Evolutionary conservation across 495 filamentous ascomycete genomes (phyloP).

Genomic region (Neurospora sp.): DNA sequence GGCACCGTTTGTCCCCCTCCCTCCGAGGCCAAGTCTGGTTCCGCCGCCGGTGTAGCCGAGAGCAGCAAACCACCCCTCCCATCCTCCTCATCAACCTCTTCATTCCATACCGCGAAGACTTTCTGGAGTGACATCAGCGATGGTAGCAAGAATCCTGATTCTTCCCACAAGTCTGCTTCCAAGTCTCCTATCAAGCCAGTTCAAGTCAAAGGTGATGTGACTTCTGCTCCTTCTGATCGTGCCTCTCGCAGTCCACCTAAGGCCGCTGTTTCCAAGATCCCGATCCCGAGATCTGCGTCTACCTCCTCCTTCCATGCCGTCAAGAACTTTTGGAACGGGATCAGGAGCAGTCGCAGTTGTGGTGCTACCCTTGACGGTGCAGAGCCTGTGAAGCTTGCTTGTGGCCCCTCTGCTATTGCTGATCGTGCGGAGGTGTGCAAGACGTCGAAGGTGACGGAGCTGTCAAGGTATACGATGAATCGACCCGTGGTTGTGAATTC

Average conservation of each 20-base stretch:
- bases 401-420: background rate
- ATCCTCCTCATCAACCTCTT: background rate
- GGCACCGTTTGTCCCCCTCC: background rate
- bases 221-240: background rate
- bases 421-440: accelerated
- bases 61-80: background rate
- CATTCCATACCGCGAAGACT: background rate
- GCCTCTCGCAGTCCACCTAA: background rate
- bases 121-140: background rate
- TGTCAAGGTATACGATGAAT: background rate
- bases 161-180: background rate
- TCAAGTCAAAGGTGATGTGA: background rate
- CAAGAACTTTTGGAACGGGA: background rate
- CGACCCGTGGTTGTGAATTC: accelerated
- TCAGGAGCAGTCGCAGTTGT: background rate
- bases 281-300: background rate
- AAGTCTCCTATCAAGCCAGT: background rate
- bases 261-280: background rate
- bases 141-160: background rate
- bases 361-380: background rate
- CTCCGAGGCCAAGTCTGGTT: background rate
- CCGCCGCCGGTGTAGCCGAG: background rate
- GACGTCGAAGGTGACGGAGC: background rate
- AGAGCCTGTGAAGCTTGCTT: background rate
- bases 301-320: background rate